Evolutionary conservation across 176 grass and related monocot genomes (phyloP), one percentile per base, ranked within the genome.

Genomic region (Areca catechu): DNA sequence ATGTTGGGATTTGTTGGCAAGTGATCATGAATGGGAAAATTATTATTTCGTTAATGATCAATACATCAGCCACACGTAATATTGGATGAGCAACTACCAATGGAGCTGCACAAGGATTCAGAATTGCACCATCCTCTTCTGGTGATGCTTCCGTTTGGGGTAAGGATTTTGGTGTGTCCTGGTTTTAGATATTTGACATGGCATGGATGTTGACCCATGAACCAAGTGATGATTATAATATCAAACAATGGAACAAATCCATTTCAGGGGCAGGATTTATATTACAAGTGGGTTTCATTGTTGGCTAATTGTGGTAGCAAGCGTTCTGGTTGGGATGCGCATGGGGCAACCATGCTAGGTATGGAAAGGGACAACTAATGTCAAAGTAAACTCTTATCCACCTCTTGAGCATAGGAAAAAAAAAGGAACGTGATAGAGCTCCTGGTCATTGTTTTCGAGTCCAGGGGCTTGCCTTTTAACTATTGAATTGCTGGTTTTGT

Each of bases 401-500:
- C 52, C 19, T n/a, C 30, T 75, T 60, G 16, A 66, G 9, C 9
- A 43, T 12, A 14, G 9, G 14, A 5, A 43, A n/a, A n/a, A n/a
- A n/a, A 7, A 7, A 30, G 28, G 28, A 30, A 1, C 28, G 7
- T 7, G 28, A 7, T 1, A 0, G 5, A 43, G 10, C 9, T 30
- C 34, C 1, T 1, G 5, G 9, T 9, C 34, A 1, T 43, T 43
- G 2, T 14, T 43, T 12, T 43, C 9, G 14, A 12, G 10, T 10
- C 2, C 6, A 12, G 34, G 10, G 34, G 34, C 34, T 43, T 10
- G 34, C 14, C 34, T 43, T 43, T 65, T 75, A n/a, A 58, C 58
- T 69, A 77, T 80, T 93, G 65, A 93, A 72, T 82, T 82, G 83
- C 83, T 74, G 57, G 76, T 87, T 83, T 81, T 81, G 83, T 61